Evolutionary conservation across 2,329 filamentous ascomycete genomes (phyloP).

Genomic region (Fusarium sp.): DNA sequence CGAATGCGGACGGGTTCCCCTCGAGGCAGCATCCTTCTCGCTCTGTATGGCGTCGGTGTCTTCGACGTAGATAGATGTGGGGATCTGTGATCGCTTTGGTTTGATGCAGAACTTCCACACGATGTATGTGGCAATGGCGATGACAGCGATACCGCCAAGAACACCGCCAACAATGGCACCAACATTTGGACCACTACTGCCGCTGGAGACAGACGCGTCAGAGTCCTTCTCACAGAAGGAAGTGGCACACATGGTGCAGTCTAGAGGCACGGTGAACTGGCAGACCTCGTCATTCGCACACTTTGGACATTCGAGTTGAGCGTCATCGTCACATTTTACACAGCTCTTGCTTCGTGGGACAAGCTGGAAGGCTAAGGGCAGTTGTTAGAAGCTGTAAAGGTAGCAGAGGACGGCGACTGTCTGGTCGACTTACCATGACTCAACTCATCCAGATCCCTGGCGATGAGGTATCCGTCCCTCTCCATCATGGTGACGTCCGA

Average conservation of each 20-base stretch:
- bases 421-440: slow-evolving; percentile 48
- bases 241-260: slow-evolving; percentile 62
- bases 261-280: slow-evolving; percentile 60
- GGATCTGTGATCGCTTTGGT: slow-evolving; percentile 75
- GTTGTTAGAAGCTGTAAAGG: slow-evolving; percentile 24
- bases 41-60: slow-evolving; percentile 62
- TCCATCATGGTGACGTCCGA: slow-evolving; percentile 44
- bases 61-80: slow-evolving; percentile 68
- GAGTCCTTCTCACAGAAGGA: slow-evolving; percentile 59
- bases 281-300: slow-evolving; percentile 61
- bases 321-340: slow-evolving; percentile 60
- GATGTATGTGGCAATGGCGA: slow-evolving; percentile 81
- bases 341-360: slow-evolving; percentile 60
- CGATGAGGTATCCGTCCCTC: slow-evolving; percentile 39
- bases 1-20: slow-evolving; percentile 73
- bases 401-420: background rate
- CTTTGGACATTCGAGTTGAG: slow-evolving; percentile 60
- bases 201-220: slow-evolving; percentile 37
- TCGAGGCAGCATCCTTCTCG: slow-evolving; percentile 62
- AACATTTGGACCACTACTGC: slow-evolving; percentile 70
- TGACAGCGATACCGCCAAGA: slow-evolving; percentile 81
- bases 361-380: slow-evolving; percentile 52
- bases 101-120: slow-evolving; percentile 92
- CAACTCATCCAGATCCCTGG: slow-evolving; percentile 51
- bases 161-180: slow-evolving; percentile 94